Evolutionary conservation across 1,284 basidiomycete species (phyloP), one percentile per base, ranked within the genome.

Genomic region (Xerocomus nothofagi): DNA sequence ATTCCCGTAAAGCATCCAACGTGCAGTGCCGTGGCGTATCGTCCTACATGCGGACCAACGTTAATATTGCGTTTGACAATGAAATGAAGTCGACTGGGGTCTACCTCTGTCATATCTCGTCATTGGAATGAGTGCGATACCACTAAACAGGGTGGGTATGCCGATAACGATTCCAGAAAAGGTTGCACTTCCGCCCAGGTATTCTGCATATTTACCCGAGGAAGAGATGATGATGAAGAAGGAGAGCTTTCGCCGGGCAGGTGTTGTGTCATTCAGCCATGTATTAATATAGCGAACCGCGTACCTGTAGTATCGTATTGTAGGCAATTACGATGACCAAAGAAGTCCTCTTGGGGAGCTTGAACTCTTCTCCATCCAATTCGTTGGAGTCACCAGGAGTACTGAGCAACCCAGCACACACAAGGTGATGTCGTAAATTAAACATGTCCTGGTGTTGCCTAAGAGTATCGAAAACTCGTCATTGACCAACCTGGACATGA

Each of bases 221-320:
- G 86, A 83, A 1, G 85, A 82, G 4, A 88, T 80, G 31, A 84
- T 71, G 53, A 86, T 77, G 65, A 82, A 87, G 69, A 86, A 86
- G 0, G 81, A 80, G 6, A 83, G 65, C 84, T 86, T 49, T 27
- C 4, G 23, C 6, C 10, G 10, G 34, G 15, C 30, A 43, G 50
- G 2, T 21, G 20, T 36, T 30, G 29, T 26, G 15, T 12, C 11
- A 26, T 20, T 6, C 17, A 20, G 23, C 18, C 17, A 24, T 21
- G 15, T 4, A 33, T 4, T 6, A 18, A 30, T 5, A 17, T 15
- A 14, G 33, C 1, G n/a, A 18, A 34, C 12, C 18, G 50, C 55
- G 26, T 42, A 79, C 78, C 69, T 79, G 79, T 21, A 78, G 58
- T 36, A 80, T 56, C 0, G 69, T 63, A 57, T 76, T 79, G 31